These are phyloP conservation scores for Clavariopsis aquatica DNA, from an alignment of 495 filamentous ascomycete genomes.

Conservation along the genomic window DNA sequence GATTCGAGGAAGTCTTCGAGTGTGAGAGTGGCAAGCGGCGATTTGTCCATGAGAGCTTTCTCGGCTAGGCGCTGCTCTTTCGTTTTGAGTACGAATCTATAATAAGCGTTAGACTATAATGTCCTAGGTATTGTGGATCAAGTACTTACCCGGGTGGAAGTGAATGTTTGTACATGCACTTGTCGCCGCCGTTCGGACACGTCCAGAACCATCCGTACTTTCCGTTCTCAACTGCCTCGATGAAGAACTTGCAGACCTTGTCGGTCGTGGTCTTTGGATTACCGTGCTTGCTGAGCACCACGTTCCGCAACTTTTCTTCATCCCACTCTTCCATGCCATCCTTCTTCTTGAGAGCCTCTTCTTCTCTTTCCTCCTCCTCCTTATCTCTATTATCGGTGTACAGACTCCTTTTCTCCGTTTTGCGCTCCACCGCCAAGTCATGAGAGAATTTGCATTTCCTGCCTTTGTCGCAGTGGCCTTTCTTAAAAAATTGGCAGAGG, in stretches of 20 bases:
- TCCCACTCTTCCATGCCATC: constrained; percentile 97
- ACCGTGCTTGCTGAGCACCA: constrained; percentile 92
- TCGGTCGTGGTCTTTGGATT: constrained; percentile 96
- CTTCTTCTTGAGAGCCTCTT: constrained; percentile 65
- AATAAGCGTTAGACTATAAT: neutral
- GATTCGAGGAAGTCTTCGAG: constrained; percentile 96
- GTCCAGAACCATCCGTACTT: constrained; percentile 99
- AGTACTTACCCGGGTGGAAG: constrained; percentile 78
- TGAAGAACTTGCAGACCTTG: constrained; percentile 99
- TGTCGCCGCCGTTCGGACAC: constrained; percentile 94
- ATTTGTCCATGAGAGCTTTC: constrained; percentile 97
- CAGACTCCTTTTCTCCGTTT: constrained; percentile 84
- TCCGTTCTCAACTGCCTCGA: constrained; percentile 94
- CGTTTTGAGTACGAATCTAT: constrained; percentile 92
- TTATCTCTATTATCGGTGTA: constrained; percentile 82
- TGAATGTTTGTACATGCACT: constrained; percentile 98
- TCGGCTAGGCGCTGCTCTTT: constrained; percentile 95
- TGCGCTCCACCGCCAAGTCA: constrained; percentile 84
- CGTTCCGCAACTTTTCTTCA: constrained; percentile 88
- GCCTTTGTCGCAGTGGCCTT: constrained; percentile 93
- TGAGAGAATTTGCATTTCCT: constrained; percentile 98
- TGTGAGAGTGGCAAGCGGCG: constrained; percentile 88
- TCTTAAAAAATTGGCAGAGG: constrained; percentile 94
- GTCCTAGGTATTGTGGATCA: neutral
- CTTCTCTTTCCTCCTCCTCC: constrained; percentile 63